A percentile compares a stretch with the other conserved stretches of the same genome.
Evolutionary conservation across 1,139 yeast species (phyloP).

Genomic region (Scheffersomyces parashehatae): DNA sequence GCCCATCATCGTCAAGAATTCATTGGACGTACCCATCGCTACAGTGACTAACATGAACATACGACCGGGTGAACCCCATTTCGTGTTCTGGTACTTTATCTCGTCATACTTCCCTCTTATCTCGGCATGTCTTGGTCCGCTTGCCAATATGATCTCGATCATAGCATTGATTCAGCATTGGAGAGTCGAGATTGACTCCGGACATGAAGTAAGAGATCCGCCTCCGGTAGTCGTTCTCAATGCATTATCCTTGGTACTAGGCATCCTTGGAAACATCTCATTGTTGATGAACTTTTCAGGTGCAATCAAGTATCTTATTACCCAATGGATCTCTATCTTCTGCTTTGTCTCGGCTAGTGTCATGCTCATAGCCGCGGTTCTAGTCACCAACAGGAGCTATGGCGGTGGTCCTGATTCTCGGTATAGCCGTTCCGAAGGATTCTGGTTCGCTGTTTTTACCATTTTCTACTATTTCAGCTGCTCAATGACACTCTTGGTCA

Average conservation of each 20-base stretch:
- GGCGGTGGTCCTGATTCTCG: slow-evolving; percentile 10
- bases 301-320: slow-evolving; percentile 51
- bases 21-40: slow-evolving; percentile 34
- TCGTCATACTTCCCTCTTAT: slow-evolving; percentile 70
- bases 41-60: slow-evolving; percentile 30
- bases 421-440: slow-evolving; percentile 57
- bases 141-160: slow-evolving; percentile 70
- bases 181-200: slow-evolving; percentile 41
- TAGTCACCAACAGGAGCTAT: slow-evolving; percentile 27
- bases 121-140: slow-evolving; percentile 77
- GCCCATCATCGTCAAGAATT: slow-evolving; percentile 24
- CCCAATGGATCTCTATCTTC: slow-evolving; percentile 61
- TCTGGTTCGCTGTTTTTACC: slow-evolving; percentile 74
- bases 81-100: slow-evolving; percentile 58
- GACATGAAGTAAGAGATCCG: slow-evolving; percentile 33
- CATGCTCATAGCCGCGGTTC: slow-evolving; percentile 50
- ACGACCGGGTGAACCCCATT: slow-evolving; percentile 49
- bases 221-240: slow-evolving; percentile 54
- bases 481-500: slow-evolving; percentile 50
- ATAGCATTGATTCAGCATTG: slow-evolving; percentile 74
- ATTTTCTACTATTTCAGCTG: slow-evolving; percentile 60
- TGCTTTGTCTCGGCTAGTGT: slow-evolving; percentile 64
- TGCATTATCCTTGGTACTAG: slow-evolving; percentile 60
- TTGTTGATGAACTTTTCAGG: slow-evolving; percentile 67
- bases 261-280: slow-evolving; percentile 64